Base-by-base conservation (phyloP, 2,329 filamentous ascomycete genomes). In the Aspergillus sp. region DNA sequence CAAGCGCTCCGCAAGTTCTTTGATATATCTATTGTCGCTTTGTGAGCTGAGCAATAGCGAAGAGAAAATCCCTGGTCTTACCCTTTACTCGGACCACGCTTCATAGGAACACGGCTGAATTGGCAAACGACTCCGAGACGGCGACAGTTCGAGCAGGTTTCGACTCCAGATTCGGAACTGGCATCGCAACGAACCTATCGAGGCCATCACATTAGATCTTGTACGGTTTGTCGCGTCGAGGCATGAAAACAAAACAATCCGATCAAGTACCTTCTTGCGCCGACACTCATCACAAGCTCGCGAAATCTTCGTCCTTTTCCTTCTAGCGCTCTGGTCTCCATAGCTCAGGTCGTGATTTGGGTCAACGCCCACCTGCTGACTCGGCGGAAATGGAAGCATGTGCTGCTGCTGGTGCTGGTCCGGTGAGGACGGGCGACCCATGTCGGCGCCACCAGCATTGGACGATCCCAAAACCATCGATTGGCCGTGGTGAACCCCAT, bases 271-370 rank as follows among this genome's bases (percentile, higher is more conserved):
- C 81, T 94, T 96, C 78, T 96, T 96, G 59, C 92, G 86, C 48
- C 93, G 85, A 73, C 92, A 96, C 73, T 96, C 92, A 72, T 97
- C 92, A 71, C 92, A 97, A 2, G 92, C 93, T 43, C 92, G 85
- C 11, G 92, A 96, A 6, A 95, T 92, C 76, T 96, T 96, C 6
- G 90, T 91, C 62, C 92, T 84, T 75, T 95, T 95, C 64, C 89
- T 83, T 0, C 89, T 89, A 15, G 88, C 85, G 11, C 87, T 87
- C 61, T 83, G 83, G 65, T 89, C 88, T 45, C 83, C 83, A 69
- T 84, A 83, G 66, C 78, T 80, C 66, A 85, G 63, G 54, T 82
- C 76, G 57, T 81, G 77, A 62, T 81, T 79, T 15, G 77, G 79
- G 59, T 81, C 79, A 56, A 79, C 76, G 38, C 76, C 77, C 13